These are phyloP conservation scores for Rhodotorula glutinis DNA, from an alignment of 1,284 basidiomycete species.

Conservation along the genomic window DNA sequence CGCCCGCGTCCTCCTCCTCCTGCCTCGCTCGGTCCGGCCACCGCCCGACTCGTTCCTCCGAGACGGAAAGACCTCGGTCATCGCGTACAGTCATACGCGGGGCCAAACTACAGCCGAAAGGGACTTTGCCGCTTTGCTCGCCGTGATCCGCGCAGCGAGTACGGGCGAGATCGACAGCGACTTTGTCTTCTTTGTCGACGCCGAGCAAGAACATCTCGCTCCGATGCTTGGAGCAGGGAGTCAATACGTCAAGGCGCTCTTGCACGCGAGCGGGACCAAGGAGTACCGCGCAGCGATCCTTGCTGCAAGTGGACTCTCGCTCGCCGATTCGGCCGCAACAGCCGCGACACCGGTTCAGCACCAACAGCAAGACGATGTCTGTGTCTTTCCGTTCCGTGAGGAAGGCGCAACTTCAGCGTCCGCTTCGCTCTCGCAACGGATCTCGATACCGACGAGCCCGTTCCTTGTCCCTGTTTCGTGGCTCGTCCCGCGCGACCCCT, in stretches of 20 bases:
- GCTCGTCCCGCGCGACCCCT: constrained; percentile 13
- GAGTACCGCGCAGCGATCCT: constrained; percentile 25
- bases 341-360: not conserved
- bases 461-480: constrained; percentile 31
- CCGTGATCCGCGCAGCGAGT: constrained; percentile 10
- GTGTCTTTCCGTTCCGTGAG: constrained; percentile 9
- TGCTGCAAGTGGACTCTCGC: constrained; percentile 24
- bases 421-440: not conserved
- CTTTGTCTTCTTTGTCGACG: constrained; percentile 26
- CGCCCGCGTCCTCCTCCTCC: constrained; percentile 20
- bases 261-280: constrained; percentile 34
- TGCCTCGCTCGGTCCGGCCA: constrained; percentile 13
- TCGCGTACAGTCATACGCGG: constrained; percentile 4
- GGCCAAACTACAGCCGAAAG: not conserved
- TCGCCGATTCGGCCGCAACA: constrained; percentile 1
- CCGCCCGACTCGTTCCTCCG: not conserved
- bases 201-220: not conserved
- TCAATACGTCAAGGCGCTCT: constrained; percentile 17
- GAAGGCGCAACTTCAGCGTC: not conserved
- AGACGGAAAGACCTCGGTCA: not conserved
- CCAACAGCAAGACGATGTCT: not conserved
- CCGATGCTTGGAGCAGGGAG: not conserved
- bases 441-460: constrained; percentile 26
- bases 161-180: constrained; percentile 4
- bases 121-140: constrained; percentile 4